These are phyloP conservation scores for Guyanaporus albipodus DNA, from an alignment of 768 basidiomycete species.

Conservation along the genomic window DNA sequence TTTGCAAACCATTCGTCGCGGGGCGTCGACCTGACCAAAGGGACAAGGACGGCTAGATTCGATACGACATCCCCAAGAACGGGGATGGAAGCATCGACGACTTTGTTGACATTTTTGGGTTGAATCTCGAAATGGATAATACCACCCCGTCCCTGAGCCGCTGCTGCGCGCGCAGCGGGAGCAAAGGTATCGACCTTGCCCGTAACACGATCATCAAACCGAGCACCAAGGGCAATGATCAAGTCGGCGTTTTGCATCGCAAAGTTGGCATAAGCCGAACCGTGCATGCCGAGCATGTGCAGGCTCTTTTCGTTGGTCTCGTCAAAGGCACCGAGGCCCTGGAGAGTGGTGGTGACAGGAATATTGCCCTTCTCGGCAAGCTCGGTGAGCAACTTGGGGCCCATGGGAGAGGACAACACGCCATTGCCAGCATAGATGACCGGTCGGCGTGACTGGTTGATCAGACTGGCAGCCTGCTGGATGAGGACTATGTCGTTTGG, in stretches of 20 bases:
- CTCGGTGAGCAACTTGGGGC: constrained; percentile 76
- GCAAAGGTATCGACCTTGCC: constrained; percentile 88
- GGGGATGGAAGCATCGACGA: constrained; percentile 91
- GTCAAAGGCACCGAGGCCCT: constrained; percentile 94
- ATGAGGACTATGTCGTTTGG: constrained; percentile 66
- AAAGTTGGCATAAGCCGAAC: constrained; percentile 93
- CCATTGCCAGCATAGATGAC: constrained; percentile 94
- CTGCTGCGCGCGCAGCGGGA: constrained; percentile 84
- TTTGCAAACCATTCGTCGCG: constrained; percentile 80
- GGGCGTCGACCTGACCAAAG: constrained; percentile 60
- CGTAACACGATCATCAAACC: constrained; percentile 98
- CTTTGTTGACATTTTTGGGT: constrained; percentile 99
- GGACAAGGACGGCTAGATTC: constrained; percentile 79
- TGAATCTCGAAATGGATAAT: constrained; percentile 99
- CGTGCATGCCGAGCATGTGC: constrained; percentile 99
- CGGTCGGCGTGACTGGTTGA: constrained; percentile 88
- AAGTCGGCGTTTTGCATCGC: constrained; percentile 98
- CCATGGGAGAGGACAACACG: constrained; percentile 74
- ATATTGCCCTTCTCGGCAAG: constrained; percentile 86
- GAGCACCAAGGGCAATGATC: constrained; percentile 93
- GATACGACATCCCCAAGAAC: constrained; percentile 90
- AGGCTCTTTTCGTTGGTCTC: constrained; percentile 81
- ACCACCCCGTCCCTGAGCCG: constrained; percentile 81
- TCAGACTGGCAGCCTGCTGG: constrained; percentile 80
- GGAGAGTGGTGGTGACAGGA: constrained; percentile 94